Evolutionary conservation across 768 basidiomycete species (phyloP), one percentile per base, ranked within the genome.

Genomic region (Psilocybe subaeruginosa): DNA sequence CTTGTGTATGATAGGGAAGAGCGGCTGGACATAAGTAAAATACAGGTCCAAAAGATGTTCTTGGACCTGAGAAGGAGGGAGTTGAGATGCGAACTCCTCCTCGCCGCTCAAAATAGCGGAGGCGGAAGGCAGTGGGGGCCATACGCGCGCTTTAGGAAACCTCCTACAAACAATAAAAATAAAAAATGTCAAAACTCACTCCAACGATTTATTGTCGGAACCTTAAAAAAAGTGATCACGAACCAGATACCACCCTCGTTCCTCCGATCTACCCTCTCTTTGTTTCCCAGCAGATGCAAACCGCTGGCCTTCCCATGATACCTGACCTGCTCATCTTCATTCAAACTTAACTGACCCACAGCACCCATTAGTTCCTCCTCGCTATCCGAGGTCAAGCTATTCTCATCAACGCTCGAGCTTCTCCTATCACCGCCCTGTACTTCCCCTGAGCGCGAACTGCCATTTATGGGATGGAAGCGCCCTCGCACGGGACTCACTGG

Each of bases 251-350:
- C 92, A 17, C 87, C 89, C 65, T 90, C 88, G 64, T 88, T 90
- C 67, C 90, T 79, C 43, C 81, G 78, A 68, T 91, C 90, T 56
- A 80, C 72, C 47, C 87, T 80, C 53, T 86, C 85, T 61, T 84
- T 83, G 65, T 77, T 77, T 14, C 85, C 86, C 45, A 94, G 74
- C 59, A 95, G 78, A 72, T 95, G 87, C 63, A 95, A 73, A 1
- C 93, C 92, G 60, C 90, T 92, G 3, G 85, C 89, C 73, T 92
- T 92, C 30, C 93, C 93, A 68, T 96, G 94, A 72, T 89, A 95
- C 39, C 94, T 78, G 11, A 96, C 86, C 71, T 95, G 87, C 58
- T 86, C 83, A 56, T 95, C 91, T 76, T 96, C 94, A 68, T 96
- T 94, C 66, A 96, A 68, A 64, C 90, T 92, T 60, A 96, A 78